Conservation (phyloP, 345 rosid genomes). For the Passiflora organensis region DNA sequence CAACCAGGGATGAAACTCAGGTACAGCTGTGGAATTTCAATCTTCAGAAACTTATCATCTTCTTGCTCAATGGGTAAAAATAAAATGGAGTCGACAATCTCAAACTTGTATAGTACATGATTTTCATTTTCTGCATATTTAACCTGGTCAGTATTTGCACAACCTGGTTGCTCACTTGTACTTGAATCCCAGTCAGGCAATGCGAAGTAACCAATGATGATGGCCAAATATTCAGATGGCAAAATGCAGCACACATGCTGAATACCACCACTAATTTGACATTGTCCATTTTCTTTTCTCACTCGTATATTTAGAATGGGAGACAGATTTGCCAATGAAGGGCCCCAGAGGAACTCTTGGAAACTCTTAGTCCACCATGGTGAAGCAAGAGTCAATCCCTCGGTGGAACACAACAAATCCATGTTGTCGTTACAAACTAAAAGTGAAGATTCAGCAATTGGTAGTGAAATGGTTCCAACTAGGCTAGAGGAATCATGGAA, state of each 20-base stretch:
- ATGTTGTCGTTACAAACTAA: conserved; percentile 36
- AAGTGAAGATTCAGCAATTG: conserved; percentile 42
- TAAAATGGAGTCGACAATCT: conserved; percentile 63
- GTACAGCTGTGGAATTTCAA: conserved; percentile 50
- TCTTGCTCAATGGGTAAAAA: conserved; percentile 51
- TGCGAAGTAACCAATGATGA: conserved; percentile 76
- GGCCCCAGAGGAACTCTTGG: conserved; percentile 67
- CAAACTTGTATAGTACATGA: conserved; percentile 52
- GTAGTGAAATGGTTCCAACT: conserved; percentile 58
- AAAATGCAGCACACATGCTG: conserved; percentile 78
- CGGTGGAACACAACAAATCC: conserved; percentile 63
- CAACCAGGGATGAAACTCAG: conserved; percentile 41
- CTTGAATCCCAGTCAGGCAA: conserved; percentile 68
- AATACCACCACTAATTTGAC: conserved; percentile 78
- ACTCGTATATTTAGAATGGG: conserved; percentile 67
- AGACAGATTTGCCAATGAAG: conserved; percentile 38
- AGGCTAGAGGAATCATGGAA: conserved; percentile 77
- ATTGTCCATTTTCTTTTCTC: conserved; percentile 47
- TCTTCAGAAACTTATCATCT: conserved; percentile 44
- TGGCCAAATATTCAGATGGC: conserved; percentile 67
- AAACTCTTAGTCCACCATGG: conserved; percentile 52
- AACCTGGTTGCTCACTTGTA: conserved; percentile 31
- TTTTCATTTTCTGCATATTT: conserved; percentile 18
- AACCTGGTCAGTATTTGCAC: conserved; percentile 21
- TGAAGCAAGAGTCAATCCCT: conserved; percentile 62